Percentiles rank a stretch among this genome's conserved stretches.
Conservation (phyloP, 306 rosid species). For the Carpinus viminea region DNA sequence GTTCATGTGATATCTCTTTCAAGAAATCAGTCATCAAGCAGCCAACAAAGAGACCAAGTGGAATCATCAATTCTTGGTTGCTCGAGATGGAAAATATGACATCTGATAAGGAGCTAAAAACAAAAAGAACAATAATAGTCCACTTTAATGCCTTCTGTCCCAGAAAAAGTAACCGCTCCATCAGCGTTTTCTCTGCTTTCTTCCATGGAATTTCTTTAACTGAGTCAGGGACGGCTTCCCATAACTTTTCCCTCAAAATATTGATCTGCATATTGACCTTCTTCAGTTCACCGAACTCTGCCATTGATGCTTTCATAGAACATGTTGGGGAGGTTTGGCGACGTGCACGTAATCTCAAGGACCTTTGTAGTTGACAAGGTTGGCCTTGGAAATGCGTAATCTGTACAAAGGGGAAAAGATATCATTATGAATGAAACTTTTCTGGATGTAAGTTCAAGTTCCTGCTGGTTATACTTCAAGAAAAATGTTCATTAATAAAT, state of each 20-base stretch:
- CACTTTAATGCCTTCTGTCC: constrained; percentile 38
- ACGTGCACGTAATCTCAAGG: background rate
- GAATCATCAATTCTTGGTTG: constrained; percentile 42
- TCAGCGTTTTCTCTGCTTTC: constrained; percentile 32
- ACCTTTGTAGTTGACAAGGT: constrained; percentile 17
- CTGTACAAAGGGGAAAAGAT: constrained; percentile 25
- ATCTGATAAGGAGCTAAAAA: constrained; percentile 36
- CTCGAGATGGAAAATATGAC: constrained; percentile 33
- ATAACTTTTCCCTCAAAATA: constrained; percentile 34
- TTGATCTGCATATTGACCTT: constrained; percentile 14
- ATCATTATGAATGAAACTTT: background rate
- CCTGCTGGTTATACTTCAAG: background rate
- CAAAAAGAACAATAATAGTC: constrained; percentile 24
- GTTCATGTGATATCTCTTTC: constrained; percentile 36
- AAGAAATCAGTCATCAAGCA: constrained; percentile 37
- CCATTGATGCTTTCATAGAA: constrained; percentile 30
- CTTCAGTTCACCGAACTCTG: constrained; percentile 28
- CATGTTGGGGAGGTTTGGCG: constrained; percentile 5
- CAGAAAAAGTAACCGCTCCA: constrained; percentile 30
- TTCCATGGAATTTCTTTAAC: constrained; percentile 45
- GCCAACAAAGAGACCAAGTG: constrained; percentile 51
- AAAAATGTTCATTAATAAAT: background rate
- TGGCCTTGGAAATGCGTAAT: constrained; percentile 17
- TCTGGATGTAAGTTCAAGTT: background rate
- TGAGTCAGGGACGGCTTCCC: constrained; percentile 38